These are phyloP conservation scores for Pythium rishiriense DNA, from an alignment of 352 stramenopile species.

Conservation along the genomic window DNA sequence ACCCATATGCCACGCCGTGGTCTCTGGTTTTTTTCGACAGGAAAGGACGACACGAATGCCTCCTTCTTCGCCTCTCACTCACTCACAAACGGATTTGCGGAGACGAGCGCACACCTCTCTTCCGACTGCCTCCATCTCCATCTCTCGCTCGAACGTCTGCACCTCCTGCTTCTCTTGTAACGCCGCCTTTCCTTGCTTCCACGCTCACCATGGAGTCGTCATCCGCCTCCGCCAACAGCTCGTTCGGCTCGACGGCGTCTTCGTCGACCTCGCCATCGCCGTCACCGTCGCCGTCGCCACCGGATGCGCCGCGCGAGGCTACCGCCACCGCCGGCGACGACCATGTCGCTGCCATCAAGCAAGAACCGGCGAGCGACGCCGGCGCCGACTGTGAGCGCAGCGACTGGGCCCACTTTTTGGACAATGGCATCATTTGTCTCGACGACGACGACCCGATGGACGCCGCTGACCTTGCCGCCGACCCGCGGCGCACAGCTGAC, in stretches of 20 bases:
- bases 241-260: conserved; percentile 21
- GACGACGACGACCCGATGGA: conserved; percentile 36
- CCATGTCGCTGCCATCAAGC: conserved; percentile 10
- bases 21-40: conserved; percentile 7
- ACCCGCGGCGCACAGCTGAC: conserved; percentile 3
- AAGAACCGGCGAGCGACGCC: conserved; percentile 8
- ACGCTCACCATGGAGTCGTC: conserved; percentile 11
- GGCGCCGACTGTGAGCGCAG: conserved; percentile 30
- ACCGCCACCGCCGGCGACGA: neutral
- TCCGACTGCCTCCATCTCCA: neutral
- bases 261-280: conserved; percentile 12
- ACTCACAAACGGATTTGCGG: neutral
- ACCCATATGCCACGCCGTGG: neutral
- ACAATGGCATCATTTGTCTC: conserved; percentile 27
- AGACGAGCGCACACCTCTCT: neutral
- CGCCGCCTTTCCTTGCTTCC: neutral
- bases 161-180: neutral
- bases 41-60: no score
- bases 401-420: conserved; percentile 41
- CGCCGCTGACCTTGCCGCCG: conserved; percentile 16
- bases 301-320: conserved; percentile 1
- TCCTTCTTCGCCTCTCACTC: neutral
- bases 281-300: neutral
- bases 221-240: conserved; percentile 11
- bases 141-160: neutral